Evolutionary conservation across 2,329 filamentous ascomycete species (phyloP).

Genomic region (Neopestalotiopsis sp.): DNA sequence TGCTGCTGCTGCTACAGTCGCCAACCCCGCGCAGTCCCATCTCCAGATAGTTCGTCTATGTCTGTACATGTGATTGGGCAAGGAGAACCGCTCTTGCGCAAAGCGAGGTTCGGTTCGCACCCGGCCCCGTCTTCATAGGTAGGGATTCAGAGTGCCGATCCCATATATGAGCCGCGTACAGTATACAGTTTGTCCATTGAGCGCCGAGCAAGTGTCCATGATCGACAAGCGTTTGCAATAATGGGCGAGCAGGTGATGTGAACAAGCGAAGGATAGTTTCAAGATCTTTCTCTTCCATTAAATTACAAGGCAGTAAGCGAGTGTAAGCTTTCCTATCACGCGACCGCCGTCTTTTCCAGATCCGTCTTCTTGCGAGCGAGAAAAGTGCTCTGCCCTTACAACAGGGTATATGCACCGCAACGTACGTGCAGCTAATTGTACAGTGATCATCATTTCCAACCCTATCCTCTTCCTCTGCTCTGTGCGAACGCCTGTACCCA

Average conservation of each 20-base stretch:
- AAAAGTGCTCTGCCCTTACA: slow-evolving; percentile 20
- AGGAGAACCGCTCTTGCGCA: background rate
- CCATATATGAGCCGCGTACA: background rate
- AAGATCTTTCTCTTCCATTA: slow-evolving; percentile 20
- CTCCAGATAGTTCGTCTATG: background rate
- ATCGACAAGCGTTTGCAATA: background rate
- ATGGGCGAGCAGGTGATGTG: background rate
- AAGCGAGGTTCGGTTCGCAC: slow-evolving; percentile 16
- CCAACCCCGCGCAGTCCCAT: background rate
- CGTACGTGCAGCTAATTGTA: slow-evolving; percentile 21
- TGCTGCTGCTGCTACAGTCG: background rate
- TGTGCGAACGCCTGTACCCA: slow-evolving; percentile 11
- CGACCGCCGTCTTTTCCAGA: slow-evolving; percentile 14
- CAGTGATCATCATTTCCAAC: slow-evolving; percentile 11
- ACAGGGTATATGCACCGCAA: slow-evolving; percentile 20
- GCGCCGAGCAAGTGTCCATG: background rate
- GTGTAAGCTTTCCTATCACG: slow-evolving; percentile 20
- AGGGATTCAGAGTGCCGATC: slow-evolving; percentile 12
- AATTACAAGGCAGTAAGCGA: slow-evolving; percentile 24
- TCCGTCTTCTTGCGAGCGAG: slow-evolving; percentile 9
- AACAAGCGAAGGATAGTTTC: slow-evolving; percentile 1
- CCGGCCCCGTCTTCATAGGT: slow-evolving; percentile 9
- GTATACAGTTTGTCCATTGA: background rate
- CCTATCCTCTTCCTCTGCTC: slow-evolving; percentile 17
- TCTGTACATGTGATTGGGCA: background rate